Evolutionary conservation across 805 yeast species (phyloP), one percentile per base, ranked within the genome.

Genomic region (Isabelozyma heimii): DNA sequence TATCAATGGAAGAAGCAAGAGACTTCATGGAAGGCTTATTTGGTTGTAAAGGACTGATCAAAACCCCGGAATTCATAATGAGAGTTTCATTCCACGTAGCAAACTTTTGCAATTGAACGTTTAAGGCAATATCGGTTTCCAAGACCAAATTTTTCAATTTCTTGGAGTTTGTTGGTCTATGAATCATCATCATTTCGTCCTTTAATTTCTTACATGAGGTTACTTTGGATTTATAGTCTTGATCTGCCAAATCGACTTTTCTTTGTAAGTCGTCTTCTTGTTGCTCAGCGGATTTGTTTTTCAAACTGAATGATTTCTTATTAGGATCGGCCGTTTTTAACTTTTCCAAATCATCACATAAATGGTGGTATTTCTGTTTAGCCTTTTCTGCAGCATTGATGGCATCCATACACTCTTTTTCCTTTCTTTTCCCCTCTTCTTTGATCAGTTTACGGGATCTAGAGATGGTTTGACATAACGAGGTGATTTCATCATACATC

Each of bases 351-450:
- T 94, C 98, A 47, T 84, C 87, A 60, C 97, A 90, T 24, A 91
- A 70, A 46, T 88, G 83, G 60, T 81, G 82, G 64, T 94, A 92
- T 63, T 68, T 71, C 45, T 63, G 71, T 65, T 87, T 89, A 13
- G 97, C 95, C 79, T 92, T 92, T 55, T 89, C 97, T 1, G 96
- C 97, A 40, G 81, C 80, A 48, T 76, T 73, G 44, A 91, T 91
- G 6, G 97, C 83, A 49, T 94, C 98, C 10, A 76, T 61, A 35
- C 91, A 91, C 50, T 87, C 95, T 61, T 87, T 90, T 62, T 94
- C 99, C 56, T 85, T 81, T 44, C 88, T 76, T 59, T 82, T 78
- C 40, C 91, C 89, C 49, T 87, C 88, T 43, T 94, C 98, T 65
- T 94, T 94, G 47, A 84, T 71, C 33, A 76, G 57, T 64, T 91